Percentiles rank a stretch among this genome's conserved stretches.
Conservation (phyloP, 768 basidiomycete species). For the Exsudoporus frostii region DNA sequence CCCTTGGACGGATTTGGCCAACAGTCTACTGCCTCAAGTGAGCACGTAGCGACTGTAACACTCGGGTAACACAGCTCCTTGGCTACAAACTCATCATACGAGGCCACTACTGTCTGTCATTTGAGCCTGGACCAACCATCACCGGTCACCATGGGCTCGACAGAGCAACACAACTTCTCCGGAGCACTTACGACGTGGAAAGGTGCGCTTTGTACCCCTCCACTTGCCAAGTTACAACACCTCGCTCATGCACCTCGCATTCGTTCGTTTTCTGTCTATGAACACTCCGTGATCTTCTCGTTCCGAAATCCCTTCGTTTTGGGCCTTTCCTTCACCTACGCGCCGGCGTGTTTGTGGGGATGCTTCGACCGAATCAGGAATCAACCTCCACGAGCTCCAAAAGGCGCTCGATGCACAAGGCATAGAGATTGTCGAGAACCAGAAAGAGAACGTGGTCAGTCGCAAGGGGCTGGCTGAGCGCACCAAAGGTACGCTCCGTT, state of each 20-base stretch:
- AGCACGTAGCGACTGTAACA: neutral
- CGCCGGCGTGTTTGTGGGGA: neutral
- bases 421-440: constrained; percentile 94
- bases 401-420: constrained; percentile 91
- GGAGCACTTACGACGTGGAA: constrained; percentile 90
- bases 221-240: neutral
- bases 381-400: constrained; percentile 87
- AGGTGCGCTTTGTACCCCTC: constrained; percentile 43
- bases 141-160: constrained; percentile 22
- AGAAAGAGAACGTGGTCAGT: constrained; percentile 94
- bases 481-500: constrained; percentile 68
- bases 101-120: neutral
- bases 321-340: neutral
- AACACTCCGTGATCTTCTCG: neutral
- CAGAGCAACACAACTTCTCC: constrained; percentile 81
- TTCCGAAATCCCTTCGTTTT: neutral
- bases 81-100: neutral
- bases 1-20: too few relatives aligned
- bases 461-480: constrained; percentile 93
- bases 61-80: neutral
- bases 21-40: too few relatives aligned
- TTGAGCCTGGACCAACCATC: neutral
- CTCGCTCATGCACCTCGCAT: constrained; percentile 1
- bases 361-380: constrained; percentile 45
- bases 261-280: neutral